Percentiles rank a stretch among this genome's conserved stretches.
These are phyloP conservation scores for Pichia eremophila DNA, from an alignment of 805 yeast species.

Conservation along the genomic window DNA sequence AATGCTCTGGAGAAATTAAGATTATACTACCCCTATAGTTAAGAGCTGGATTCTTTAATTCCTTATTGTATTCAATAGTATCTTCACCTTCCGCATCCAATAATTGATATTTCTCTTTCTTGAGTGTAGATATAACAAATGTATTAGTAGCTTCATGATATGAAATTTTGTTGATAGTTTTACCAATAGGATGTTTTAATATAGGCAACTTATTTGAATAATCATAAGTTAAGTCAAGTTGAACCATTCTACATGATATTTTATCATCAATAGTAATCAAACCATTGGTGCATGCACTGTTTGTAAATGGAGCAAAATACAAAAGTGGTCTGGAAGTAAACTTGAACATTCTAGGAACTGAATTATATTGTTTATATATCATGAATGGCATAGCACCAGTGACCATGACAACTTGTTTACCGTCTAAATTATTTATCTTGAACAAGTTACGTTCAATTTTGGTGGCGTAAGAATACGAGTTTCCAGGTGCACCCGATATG, in stretches of 20 bases:
- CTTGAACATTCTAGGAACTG: constrained; percentile 55
- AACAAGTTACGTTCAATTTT: constrained; percentile 59
- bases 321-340: constrained; percentile 57
- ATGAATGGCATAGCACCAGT: constrained; percentile 69
- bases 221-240: constrained; percentile 34
- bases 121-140: constrained; percentile 51
- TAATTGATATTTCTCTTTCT: constrained; percentile 50
- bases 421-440: constrained; percentile 48
- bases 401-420: constrained; percentile 51
- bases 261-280: constrained; percentile 64
- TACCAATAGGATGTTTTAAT: constrained; percentile 41
- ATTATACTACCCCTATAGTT: constrained; percentile 53
- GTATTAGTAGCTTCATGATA: constrained; percentile 62
- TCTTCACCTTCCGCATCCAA: constrained; percentile 66
- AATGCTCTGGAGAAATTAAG: constrained; percentile 61
- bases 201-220: constrained; percentile 58
- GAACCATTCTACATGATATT: constrained; percentile 57
- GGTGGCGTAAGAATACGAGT: constrained; percentile 62
- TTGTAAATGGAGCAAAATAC: constrained; percentile 51
- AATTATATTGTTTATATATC: constrained; percentile 53
- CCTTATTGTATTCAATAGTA: constrained; percentile 45
- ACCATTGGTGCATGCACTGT: constrained; percentile 30
- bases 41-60: constrained; percentile 38
- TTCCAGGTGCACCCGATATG: constrained; percentile 73
- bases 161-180: constrained; percentile 54